Percentiles rank a stretch among this genome's conserved stretches.
phyloP scores from a whole-genome alignment of 352 stramenopile species.

The Globisporangium barbulae region DNA sequence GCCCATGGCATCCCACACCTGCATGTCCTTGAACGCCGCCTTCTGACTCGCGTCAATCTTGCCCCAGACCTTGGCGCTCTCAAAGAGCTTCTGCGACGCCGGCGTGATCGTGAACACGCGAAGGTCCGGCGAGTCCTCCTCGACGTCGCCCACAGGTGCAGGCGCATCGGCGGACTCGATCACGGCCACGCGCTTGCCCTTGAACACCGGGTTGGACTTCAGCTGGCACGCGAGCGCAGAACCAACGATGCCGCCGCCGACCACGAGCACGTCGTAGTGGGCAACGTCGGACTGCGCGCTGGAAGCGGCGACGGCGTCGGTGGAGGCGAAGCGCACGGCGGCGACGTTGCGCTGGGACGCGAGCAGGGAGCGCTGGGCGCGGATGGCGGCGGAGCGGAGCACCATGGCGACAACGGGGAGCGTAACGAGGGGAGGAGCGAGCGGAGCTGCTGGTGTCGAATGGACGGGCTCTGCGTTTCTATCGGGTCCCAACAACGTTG shows the following conservation, averaged over 20 bases:
- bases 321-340: slow-evolving; percentile 21
- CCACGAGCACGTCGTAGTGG: slow-evolving; percentile 80
- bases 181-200: slow-evolving; percentile 73
- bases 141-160: slow-evolving; percentile 31
- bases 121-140: slow-evolving; percentile 75
- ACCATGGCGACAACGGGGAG: slow-evolving; percentile 12
- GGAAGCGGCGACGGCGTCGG: slow-evolving; percentile 21
- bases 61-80: slow-evolving; percentile 74
- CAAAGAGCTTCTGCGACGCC: slow-evolving; percentile 72
- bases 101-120: slow-evolving; percentile 91
- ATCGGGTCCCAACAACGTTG: not conserved
- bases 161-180: slow-evolving; percentile 58
- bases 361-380: slow-evolving; percentile 13
- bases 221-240: slow-evolving; percentile 78
- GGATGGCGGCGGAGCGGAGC: slow-evolving; percentile 10
- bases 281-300: slow-evolving; percentile 26
- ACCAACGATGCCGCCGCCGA: slow-evolving; percentile 82
- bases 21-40: slow-evolving; percentile 85
- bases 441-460: slow-evolving; percentile 5
- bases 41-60: slow-evolving; percentile 55
- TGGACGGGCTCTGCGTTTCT: slow-evolving; percentile 8
- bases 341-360: slow-evolving; percentile 14
- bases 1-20: slow-evolving; percentile 89
- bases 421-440: slow-evolving; percentile 1
- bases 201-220: slow-evolving; percentile 73